Evolutionary conservation across 805 yeast species (phyloP), one percentile per base, ranked within the genome.

Genomic region (Priceomyces carsonii): DNA sequence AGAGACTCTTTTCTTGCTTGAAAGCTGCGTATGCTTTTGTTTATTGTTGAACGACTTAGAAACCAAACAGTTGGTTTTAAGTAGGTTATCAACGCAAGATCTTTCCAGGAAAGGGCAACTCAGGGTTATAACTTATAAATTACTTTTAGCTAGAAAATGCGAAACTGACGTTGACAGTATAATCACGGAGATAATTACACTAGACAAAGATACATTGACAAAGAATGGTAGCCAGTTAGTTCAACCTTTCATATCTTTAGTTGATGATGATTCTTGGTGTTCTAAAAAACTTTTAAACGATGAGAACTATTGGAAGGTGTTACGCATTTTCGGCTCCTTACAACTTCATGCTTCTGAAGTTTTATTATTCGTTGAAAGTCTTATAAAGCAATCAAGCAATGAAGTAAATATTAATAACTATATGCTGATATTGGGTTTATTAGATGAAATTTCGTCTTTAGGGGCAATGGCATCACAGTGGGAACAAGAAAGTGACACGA

Each of bases 391-490:
- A 16, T 44, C 61, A 2, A 48, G 71, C 0, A 45, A 51, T 2
- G 59, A 65, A 8, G 63, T 82, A 20, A 66, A 63, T 12, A 63
- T 68, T 5, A 53, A 57, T 1, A 84, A 82, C 46, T 84, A 77
- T 47, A 75, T 84, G 75, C 71, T 77, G 45, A 57, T 85, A 8
- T 63, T 85, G 23, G 93, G 91, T 0, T 58, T 85, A 7, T 57
- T 85, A 20, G 95, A 85, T 57, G 95, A 85, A 45, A 73, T 85
- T 12, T 83, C 93, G 0, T 84, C 91, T 1, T 77, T 82, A 30
- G 95, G 95, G 6, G 88, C 93, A 0, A 66, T 82, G 35, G 91
- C 88, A 5, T 80, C 86, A 3, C 85, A 79, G 51, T 79, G 79
- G 75, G 93, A 85, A 55, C 82, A 79, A 43, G 84, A 79, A 38